phyloP scores from a whole-genome alignment of 352 stramenopile genomes.

The Phytophthora fragariae region DNA sequence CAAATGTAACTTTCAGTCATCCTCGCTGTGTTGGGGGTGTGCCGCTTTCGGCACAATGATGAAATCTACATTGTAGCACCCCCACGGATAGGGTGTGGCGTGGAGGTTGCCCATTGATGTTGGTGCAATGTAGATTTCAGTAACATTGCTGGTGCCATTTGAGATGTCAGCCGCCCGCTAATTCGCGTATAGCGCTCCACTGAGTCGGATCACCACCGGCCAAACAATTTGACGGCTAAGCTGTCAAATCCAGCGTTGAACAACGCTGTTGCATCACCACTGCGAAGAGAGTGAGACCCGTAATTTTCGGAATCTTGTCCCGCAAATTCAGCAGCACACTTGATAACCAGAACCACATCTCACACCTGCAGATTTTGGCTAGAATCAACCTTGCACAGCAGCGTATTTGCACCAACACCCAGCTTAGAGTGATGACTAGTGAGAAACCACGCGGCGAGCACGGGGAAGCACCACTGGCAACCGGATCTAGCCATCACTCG shows the following conservation, averaged over 20 bases:
- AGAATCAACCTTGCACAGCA: constrained; percentile 12
- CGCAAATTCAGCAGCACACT: not conserved
- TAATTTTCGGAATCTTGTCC: constrained; percentile 3
- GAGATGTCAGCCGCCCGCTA: not conserved
- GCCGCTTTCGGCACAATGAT: constrained; percentile 1
- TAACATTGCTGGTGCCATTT: constrained; percentile 1
- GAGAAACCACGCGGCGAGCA: constrained; percentile 10
- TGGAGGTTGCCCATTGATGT: too few relatives aligned
- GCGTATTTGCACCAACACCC: not conserved
- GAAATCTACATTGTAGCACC: constrained; percentile 5
- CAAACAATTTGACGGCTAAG: constrained; percentile 7
- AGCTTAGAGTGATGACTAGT: constrained; percentile 6
- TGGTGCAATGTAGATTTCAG: not conserved
- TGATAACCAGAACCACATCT: not conserved
- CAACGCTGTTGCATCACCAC: constrained; percentile 13
- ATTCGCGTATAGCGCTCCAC: constrained; percentile 10
- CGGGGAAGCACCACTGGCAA: constrained; percentile 1
- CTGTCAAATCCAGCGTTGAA: constrained; percentile 11
- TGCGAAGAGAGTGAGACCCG: constrained; percentile 17
- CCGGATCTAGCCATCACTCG: constrained; percentile 2
- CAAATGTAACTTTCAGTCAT: not conserved
- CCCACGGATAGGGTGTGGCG: constrained; percentile 10
- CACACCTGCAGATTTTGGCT: constrained; percentile 3
- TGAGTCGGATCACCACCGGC: constrained; percentile 2
- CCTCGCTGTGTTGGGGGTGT: constrained; percentile 3